Percentiles rank a stretch among this genome's conserved stretches.
These are phyloP conservation scores for Elsinoe arachidis DNA, from an alignment of 2,329 filamentous ascomycete species.

Conservation along the genomic window DNA sequence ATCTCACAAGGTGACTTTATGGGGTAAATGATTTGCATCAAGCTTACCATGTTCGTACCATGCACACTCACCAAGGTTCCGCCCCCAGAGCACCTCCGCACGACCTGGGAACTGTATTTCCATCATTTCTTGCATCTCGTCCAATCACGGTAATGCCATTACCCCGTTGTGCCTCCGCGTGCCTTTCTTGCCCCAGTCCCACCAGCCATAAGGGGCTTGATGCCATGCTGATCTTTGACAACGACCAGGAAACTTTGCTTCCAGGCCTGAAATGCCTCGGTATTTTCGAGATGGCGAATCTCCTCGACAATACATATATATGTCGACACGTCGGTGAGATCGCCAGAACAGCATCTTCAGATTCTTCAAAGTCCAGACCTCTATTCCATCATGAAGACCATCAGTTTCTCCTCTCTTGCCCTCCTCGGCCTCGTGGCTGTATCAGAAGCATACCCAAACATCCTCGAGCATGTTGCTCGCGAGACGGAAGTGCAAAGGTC, in stretches of 20 bases:
- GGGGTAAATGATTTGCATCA: not conserved
- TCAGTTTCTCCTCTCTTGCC: conserved; percentile 16
- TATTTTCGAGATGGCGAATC: not conserved
- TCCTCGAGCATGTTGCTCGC: conserved; percentile 17
- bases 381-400: conserved; percentile 15
- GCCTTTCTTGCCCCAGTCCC: not conserved
- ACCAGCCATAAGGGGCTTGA: not conserved
- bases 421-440: conserved; percentile 16
- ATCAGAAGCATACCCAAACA: conserved; percentile 17
- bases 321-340: not conserved
- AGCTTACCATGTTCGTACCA: not conserved
- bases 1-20: not conserved
- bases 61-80: not conserved
- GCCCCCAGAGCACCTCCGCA: not conserved
- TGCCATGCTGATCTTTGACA: not conserved
- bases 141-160: conserved; percentile 1
- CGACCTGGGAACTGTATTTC: not conserved
- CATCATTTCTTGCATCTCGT: not conserved
- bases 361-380: not conserved
- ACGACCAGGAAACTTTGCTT: not conserved
- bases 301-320: not conserved
- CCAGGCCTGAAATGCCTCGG: not conserved
- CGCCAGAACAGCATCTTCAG: not conserved
- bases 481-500: not conserved
- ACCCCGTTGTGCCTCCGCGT: not conserved